These are phyloP conservation scores for Tolypocladium cylindrosporum DNA, from an alignment of 2,329 filamentous ascomycete genomes.

Conservation along the genomic window DNA sequence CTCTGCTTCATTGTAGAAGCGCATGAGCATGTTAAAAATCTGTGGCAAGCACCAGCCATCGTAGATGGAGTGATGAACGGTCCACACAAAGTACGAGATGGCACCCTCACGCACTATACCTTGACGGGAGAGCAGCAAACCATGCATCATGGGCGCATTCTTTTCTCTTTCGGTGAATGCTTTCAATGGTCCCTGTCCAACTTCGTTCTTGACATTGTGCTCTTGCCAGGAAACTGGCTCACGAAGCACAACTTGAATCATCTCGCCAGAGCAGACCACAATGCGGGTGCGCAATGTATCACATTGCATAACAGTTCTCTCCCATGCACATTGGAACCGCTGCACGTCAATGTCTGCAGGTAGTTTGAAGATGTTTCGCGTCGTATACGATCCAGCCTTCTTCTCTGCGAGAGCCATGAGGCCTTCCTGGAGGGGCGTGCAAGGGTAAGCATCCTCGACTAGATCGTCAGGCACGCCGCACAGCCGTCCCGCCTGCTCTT, in stretches of 20 bases:
- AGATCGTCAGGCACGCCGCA: slow-evolving; percentile 1
- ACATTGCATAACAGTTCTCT: neutral
- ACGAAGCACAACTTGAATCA: neutral
- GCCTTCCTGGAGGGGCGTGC: slow-evolving; percentile 29
- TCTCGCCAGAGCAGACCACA: neutral
- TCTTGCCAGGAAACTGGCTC: neutral
- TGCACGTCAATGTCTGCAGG: slow-evolving; percentile 7
- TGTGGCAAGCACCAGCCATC: slow-evolving; percentile 1
- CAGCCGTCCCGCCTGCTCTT: neutral
- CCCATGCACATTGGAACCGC: slow-evolving; percentile 18
- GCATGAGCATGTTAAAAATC: neutral
- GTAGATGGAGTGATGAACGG: neutral
- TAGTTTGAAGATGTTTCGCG: slow-evolving; percentile 15
- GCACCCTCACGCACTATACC: neutral
- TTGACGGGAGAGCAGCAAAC: neutral
- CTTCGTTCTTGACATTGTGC: neutral
- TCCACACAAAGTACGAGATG: neutral
- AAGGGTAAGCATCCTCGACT: slow-evolving; percentile 25
- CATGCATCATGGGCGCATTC: neutral
- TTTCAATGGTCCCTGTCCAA: neutral
- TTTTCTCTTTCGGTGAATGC: neutral
- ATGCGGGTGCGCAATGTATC: neutral
- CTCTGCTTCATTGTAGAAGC: neutral
- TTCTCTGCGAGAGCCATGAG: slow-evolving; percentile 24
- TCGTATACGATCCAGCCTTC: slow-evolving; percentile 25